These are phyloP conservation scores for Globisporangium polare DNA, from an alignment of 352 stramenopile species.

Conservation along the genomic window DNA sequence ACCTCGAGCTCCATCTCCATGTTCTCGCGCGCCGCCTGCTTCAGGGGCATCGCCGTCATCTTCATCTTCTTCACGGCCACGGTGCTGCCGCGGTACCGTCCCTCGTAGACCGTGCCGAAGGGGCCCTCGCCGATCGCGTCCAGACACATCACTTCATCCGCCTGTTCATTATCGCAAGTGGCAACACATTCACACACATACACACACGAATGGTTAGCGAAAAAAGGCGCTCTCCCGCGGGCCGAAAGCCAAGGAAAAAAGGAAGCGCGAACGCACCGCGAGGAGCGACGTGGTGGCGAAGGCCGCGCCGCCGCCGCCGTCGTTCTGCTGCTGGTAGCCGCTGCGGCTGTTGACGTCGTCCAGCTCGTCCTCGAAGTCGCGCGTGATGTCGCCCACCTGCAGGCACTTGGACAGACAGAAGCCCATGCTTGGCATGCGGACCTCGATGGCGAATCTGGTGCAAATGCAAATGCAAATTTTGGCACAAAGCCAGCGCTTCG, in stretches of 20 bases:
- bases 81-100: conserved; percentile 77
- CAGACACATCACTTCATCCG: conserved; percentile 80
- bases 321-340: conserved; percentile 34
- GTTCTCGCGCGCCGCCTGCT: conserved; percentile 55
- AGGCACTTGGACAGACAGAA: conserved; percentile 85
- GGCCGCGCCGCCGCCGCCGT: conserved; percentile 37
- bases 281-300: conserved; percentile 78
- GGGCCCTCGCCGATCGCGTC: conserved; percentile 77
- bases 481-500: neutral
- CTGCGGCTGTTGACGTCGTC: conserved; percentile 58
- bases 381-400: conserved; percentile 80
- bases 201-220: neutral
- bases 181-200: neutral
- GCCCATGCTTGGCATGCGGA: conserved; percentile 44
- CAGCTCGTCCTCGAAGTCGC: conserved; percentile 80
- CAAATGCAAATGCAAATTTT: conserved; percentile 1
- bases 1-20: conserved; percentile 84
- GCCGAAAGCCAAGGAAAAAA: neutral
- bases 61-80: conserved; percentile 88
- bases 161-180: conserved; percentile 22
- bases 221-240: neutral
- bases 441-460: neutral
- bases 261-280: conserved; percentile 31
- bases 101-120: conserved; percentile 82
- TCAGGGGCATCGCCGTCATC: conserved; percentile 59